phyloP scores from a whole-genome alignment of 306 rosid species.

The Fragaria vesca region DNA sequence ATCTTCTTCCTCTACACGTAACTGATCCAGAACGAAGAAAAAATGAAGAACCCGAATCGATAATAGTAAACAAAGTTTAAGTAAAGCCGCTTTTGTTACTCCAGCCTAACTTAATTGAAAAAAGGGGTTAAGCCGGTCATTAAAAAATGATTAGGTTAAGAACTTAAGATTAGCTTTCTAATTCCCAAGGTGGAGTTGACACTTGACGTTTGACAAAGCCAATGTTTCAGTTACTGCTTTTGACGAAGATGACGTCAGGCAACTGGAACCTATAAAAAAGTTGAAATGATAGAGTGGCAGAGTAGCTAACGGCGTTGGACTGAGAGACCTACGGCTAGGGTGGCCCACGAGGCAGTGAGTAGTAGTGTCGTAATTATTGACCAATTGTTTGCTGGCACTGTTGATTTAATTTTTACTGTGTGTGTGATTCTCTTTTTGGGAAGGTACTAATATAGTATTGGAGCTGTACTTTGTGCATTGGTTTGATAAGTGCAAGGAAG shows the following conservation, averaged over 20 bases:
- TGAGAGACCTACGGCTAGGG: background rate
- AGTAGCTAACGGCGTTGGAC: constrained; percentile 28
- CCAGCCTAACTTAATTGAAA: constrained; percentile 30
- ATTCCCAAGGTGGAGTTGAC: constrained; percentile 30
- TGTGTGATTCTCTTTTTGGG: background rate
- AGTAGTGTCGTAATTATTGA: constrained; percentile 42
- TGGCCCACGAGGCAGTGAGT: constrained; percentile 6
- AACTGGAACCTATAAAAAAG: constrained; percentile 7
- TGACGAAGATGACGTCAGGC: constrained; percentile 37
- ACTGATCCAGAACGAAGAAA: constrained; percentile 21
- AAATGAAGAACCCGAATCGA: background rate
- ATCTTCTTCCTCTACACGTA: constrained; percentile 16
- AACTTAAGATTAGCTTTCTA: constrained; percentile 1
- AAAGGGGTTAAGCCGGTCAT: background rate
- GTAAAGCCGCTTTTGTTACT: background rate
- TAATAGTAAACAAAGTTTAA: background rate
- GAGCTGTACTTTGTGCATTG: background rate
- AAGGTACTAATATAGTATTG: background rate
- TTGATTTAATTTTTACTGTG: background rate
- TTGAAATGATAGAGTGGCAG: background rate
- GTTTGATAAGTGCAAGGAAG: background rate
- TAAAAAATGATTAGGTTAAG: constrained; percentile 27
- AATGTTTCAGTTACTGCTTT: background rate
- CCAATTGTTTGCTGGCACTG: constrained; percentile 21
- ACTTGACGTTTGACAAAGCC: constrained; percentile 17